Conservation (phyloP, 2,329 filamentous ascomycete species). For the Tolypocladium tropicale region DNA sequence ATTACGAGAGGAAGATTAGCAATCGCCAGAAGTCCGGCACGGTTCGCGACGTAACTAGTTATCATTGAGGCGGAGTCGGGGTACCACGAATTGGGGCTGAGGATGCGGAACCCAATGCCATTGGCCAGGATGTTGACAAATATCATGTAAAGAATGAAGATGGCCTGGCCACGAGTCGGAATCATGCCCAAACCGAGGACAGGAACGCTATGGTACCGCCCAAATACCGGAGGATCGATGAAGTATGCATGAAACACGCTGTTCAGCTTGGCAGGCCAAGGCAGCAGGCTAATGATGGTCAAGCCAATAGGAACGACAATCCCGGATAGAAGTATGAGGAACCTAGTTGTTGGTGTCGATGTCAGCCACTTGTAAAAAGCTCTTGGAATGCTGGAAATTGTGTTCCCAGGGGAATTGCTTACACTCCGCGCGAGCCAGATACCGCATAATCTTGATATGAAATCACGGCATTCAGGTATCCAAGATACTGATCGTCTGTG, state of each 20-base stretch:
- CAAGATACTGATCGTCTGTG: neutral
- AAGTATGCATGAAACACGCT: conserved; percentile 14
- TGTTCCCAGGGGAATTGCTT: neutral
- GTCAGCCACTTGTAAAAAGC: neutral
- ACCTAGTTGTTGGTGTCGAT: neutral
- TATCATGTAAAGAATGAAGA: conserved; percentile 31
- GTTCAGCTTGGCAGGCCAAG: conserved; percentile 3
- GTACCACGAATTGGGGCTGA: conserved; percentile 18
- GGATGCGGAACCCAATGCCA: conserved; percentile 16
- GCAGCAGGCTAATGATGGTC: neutral
- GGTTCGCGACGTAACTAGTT: conserved; percentile 23
- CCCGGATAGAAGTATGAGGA: neutral
- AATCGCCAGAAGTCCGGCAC: conserved; percentile 29
- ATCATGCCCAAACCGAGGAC: conserved; percentile 12
- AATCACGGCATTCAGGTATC: neutral
- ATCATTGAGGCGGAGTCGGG: conserved; percentile 14
- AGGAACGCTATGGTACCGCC: conserved; percentile 12
- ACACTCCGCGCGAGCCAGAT: neutral
- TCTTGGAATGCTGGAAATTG: neutral
- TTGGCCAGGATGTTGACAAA: conserved; percentile 24
- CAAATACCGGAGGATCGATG: conserved; percentile 15
- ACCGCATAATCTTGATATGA: neutral
- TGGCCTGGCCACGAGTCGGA: conserved; percentile 30
- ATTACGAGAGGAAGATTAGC: conserved; percentile 30
- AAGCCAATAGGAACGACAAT: neutral